Evolutionary conservation across 139 green algal species (phyloP), one percentile per base, ranked within the genome.

Genomic region (Chlamydomonas eustigma): DNA sequence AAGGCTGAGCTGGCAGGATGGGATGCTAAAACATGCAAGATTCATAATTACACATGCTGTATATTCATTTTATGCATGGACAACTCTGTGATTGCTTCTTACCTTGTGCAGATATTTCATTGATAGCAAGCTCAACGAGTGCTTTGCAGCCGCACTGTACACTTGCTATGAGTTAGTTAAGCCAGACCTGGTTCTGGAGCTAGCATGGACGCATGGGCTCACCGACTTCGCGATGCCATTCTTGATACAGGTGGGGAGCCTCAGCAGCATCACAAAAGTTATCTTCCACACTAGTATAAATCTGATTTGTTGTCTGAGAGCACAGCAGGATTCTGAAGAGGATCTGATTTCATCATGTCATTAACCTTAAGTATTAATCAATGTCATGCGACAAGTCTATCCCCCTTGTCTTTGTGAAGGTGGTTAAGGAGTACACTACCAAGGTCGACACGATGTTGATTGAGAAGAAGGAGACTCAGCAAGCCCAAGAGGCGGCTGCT

Each of bases 141-240:
- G 95, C 90, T 99, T 99, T 80, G 94, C 96, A 12, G 93, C 96
- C n/a, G 90, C 79, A 75, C 83, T 99, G 37, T 98, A 92, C 91
- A 96, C 90, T 28, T 98, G 95, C 88, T 98, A 98, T 88, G 93
- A 98, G 73, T 92, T 99, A 35, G 83, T 99, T 72, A 88, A 88
- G 82, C 91, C 94, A 0, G 96, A 99, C 76, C 87, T 96, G 12
- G 95, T 93, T 37, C 78, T 98, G 75, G 94, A 99, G 89, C 85
- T 98, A 50, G 94, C 96, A 18, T 99, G 96, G 96, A 87, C 91
- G 81, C 91, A 99, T 87, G 92, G 92, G 34, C 88, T 98, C 38
- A 90, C 84, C 37, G 93, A 98, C 78, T 90, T 84, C 34, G 88
- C 91, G 4, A 97, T 99, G 91, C 96, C 96, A 1, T 99, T 94